Base-by-base conservation (phyloP, 352 stramenopile genomes). In the Pythium aristosporum region DNA sequence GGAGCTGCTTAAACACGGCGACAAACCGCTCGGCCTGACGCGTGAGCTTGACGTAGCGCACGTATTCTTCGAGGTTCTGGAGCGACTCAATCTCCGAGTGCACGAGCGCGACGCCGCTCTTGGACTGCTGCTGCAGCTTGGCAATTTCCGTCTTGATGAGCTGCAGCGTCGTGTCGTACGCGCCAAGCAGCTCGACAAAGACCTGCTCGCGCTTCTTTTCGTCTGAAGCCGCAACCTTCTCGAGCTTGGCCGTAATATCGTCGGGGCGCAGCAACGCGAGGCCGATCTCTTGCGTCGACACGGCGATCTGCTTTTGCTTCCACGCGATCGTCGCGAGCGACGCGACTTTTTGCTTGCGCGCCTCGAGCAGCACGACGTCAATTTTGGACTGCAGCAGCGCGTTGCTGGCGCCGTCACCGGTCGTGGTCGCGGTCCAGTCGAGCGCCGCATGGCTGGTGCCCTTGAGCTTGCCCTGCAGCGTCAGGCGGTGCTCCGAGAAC, bases 341-440 rank as follows among this genome's bases (percentile, higher is more conserved):
- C 15, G 84, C 85, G n/a, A 89, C 85, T 72, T 94, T 94, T 53
- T 92, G 79, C 72, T 92, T 94, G 25, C 83, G 82, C 44, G 85
- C 82, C 52, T 91, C 85, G n/a, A 92, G 73, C 47, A 94, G 68
- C 55, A 94, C 85, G 34, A 88, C 53, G 39, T 94, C 85, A 49
- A 94, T 91, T 74, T 94, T 94, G 43, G 83, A 90, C 69, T 92
- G 83, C 68, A 94, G 53, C 37, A 94, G 63, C 43, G 83, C 76
- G 57, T 85, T 91, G 36, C 77, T 92, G 11, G 81, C 83, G 36
- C 81, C 79, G 28, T 93, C 82, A n/a, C 77, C 77, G 5, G 64
- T 81, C 9, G 76, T 75, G 5, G 64, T 81, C 9, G 76, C 71
- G 58, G 82, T 85, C 69, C 75, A 75, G 67, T 92, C 82, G 20